Evolutionary conservation across 805 yeast genomes (phyloP), one percentile per base, ranked within the genome.

Genomic region (Jamesozyma jinghongensis): DNA sequence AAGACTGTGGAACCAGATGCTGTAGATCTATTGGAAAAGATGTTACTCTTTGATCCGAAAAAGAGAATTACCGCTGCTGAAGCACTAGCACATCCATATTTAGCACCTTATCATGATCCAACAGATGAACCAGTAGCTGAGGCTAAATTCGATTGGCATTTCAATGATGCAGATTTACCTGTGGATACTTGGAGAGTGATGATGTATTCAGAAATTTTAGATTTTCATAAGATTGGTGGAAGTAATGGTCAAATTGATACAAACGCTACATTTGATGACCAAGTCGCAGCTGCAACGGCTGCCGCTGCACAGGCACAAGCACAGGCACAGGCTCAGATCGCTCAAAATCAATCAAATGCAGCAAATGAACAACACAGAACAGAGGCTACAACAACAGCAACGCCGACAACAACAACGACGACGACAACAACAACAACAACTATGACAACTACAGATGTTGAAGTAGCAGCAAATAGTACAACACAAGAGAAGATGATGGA

Each of bases 161-260:
- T 90, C 64, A 90, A 92, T 62, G 97, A 94, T 53, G 97, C 96
- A 0, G 98, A 90, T 63, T 72, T 90, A 53, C 97, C 97, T 3
- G 92, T 92, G 14, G 97, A 92, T 57, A 86, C 96, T 12, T 90
- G 98, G 98, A 79, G 95, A 67, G 95, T 87, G 16, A 90, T 92
- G 97, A 90, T 92, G 95, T 92, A 92, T 66, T 82, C 94, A 40
- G 98, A 90, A 66, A 92, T 90, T 47, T 70, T 92, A 51, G 97
- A 90, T 61, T 90, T 87, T 74, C 97, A 90, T 64, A 94, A 87
- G 62, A 85, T 84, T 44, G 88, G 80, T 33, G 82, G 69, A 31
- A 52, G 53, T 19, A 52, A 57, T 36, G 59, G 62, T 8, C 62
- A 54, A 40, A 60, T 60, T 34, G 62, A 59, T 47, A 57, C 62